phyloP scores from a whole-genome alignment of 768 basidiomycete genomes.

The Lactarius vividus region DNA sequence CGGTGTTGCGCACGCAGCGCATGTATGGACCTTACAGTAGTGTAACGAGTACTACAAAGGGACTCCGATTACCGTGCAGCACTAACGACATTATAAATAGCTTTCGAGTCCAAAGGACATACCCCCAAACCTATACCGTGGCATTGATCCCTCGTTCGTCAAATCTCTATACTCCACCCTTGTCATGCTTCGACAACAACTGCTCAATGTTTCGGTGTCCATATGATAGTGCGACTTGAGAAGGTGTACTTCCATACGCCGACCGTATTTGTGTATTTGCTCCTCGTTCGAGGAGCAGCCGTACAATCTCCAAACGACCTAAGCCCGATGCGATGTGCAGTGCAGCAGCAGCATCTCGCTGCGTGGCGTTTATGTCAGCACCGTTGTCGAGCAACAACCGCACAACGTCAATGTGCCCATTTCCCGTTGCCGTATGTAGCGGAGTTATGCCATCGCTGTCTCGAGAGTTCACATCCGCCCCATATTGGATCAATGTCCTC shows the following conservation, averaged over 20 bases:
- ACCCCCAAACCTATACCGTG: no score
- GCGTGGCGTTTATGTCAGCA: background rate
- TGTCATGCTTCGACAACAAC: no score
- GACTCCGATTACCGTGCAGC: no score
- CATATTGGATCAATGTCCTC: background rate
- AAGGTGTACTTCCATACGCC: background rate
- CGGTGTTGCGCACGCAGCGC: no score
- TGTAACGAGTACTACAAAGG: no score
- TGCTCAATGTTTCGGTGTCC: no score
- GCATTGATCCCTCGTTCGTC: no score
- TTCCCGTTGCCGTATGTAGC: background rate
- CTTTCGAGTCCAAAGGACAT: no score
- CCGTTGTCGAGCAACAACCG: slow-evolving; percentile 3
- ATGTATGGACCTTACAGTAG: no score
- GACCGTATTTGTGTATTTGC: background rate
- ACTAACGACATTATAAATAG: no score
- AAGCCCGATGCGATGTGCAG: background rate
- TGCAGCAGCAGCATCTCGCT: background rate
- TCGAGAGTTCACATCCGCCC: background rate
- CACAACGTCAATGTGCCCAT: background rate
- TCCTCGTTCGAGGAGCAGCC: background rate
- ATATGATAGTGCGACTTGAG: no score
- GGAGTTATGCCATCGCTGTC: background rate
- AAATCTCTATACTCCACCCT: no score
- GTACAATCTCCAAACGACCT: background rate